Percentiles rank a stretch among this genome's conserved stretches.
phyloP scores from a whole-genome alignment of 2,329 filamentous ascomycete species.

The Alternaria consortialis region DNA sequence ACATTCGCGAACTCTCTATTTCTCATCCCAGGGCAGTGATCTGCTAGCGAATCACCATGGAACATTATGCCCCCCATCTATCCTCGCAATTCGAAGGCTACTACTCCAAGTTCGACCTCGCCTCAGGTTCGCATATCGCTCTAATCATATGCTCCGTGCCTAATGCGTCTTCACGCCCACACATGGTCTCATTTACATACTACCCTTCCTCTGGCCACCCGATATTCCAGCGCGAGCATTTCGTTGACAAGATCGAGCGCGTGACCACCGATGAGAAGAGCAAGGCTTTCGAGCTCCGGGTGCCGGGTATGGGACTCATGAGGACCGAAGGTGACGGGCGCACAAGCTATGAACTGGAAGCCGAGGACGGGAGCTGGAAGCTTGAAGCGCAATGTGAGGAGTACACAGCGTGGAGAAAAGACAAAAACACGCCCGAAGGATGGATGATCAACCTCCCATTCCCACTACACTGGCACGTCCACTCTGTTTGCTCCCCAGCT shows the following conservation, averaged over 20 bases:
- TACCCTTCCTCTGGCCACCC: slow-evolving; percentile 48
- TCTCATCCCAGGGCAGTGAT: not conserved
- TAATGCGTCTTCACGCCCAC: slow-evolving; percentile 50
- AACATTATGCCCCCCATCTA: slow-evolving; percentile 56
- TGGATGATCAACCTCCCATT: slow-evolving; percentile 57
- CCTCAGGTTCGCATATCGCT: slow-evolving; percentile 57
- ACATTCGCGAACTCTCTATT: not conserved
- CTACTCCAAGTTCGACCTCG: slow-evolving; percentile 61
- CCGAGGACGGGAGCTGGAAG: slow-evolving; percentile 44
- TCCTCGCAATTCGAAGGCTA: slow-evolving; percentile 59
- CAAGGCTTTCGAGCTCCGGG: slow-evolving; percentile 52
- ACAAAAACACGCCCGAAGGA: slow-evolving; percentile 55
- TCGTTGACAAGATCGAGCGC: slow-evolving; percentile 53
- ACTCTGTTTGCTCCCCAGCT: slow-evolving; percentile 55
- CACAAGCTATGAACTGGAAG: slow-evolving; percentile 48
- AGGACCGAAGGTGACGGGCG: slow-evolving; percentile 47
- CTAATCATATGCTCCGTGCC: slow-evolving; percentile 59
- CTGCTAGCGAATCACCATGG: slow-evolving; percentile 37
- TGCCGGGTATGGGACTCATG: slow-evolving; percentile 54
- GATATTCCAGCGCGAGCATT: slow-evolving; percentile 56
- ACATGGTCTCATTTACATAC: slow-evolving; percentile 62
- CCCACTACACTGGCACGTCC: slow-evolving; percentile 63
- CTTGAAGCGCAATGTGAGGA: slow-evolving; percentile 53
- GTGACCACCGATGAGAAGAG: slow-evolving; percentile 34
- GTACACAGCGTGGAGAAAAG: slow-evolving; percentile 51